Percentiles rank a stretch among this genome's conserved stretches.
These are phyloP conservation scores for Debaryomyces maramus DNA, from an alignment of 805 yeast genomes.

Conservation along the genomic window DNA sequence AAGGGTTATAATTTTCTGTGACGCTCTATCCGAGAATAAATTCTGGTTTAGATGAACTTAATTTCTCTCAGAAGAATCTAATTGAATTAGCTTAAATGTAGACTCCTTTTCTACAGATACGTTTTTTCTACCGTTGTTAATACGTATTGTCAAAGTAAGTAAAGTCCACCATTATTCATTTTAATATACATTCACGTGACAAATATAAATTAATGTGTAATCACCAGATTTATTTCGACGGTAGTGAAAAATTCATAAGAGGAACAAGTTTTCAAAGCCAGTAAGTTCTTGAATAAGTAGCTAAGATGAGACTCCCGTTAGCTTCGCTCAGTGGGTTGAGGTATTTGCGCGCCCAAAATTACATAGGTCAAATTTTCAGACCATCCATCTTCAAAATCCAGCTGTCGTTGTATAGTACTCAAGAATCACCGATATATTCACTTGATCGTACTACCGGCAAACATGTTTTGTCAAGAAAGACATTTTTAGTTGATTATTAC, in stretches of 20 bases:
- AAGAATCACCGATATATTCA: constrained; percentile 7
- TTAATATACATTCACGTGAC: constrained; percentile 1
- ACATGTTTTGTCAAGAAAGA: constrained; percentile 72
- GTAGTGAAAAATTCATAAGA: neutral
- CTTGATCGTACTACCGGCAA: constrained; percentile 53
- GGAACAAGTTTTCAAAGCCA: neutral
- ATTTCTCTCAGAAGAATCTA: too few relatives aligned
- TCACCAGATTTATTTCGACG: neutral
- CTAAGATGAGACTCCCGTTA: constrained; percentile 6
- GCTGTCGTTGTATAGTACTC: constrained; percentile 3
- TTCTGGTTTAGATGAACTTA: too few relatives aligned
- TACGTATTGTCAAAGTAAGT: too few relatives aligned
- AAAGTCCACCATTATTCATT: too few relatives aligned
- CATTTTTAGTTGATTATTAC: constrained; percentile 80
- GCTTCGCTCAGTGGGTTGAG: constrained; percentile 4
- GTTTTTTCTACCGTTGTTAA: too few relatives aligned
- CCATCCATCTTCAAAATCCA: constrained; percentile 3
- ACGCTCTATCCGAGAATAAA: too few relatives aligned
- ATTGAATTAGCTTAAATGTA: too few relatives aligned
- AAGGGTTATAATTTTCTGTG: too few relatives aligned
- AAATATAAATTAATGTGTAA: neutral
- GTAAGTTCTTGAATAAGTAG: neutral
- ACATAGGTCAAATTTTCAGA: constrained; percentile 1
- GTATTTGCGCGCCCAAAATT: neutral
- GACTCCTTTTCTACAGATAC: too few relatives aligned